A percentile compares a stretch with the other conserved stretches of the same genome.
phyloP scores from a whole-genome alignment of 179 eudicot species.

The Beta lomatogona region DNA sequence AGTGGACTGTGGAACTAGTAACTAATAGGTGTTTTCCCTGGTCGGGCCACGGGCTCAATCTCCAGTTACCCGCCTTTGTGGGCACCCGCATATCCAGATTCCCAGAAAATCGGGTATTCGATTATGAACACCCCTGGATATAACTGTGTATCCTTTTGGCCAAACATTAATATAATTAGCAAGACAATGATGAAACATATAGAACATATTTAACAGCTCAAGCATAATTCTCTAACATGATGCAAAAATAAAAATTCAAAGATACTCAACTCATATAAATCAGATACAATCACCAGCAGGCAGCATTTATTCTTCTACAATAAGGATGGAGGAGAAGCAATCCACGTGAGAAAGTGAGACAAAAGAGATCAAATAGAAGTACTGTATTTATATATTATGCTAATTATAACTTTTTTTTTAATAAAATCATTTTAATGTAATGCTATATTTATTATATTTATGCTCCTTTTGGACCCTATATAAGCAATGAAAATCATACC shows the following conservation, averaged over 20 bases:
- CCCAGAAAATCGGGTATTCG: too few relatives aligned
- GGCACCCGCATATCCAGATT: too few relatives aligned
- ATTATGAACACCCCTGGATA: neutral
- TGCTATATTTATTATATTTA: neutral
- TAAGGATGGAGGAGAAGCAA: conserved; percentile 40
- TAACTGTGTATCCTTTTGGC: neutral
- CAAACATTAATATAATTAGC: conserved; percentile 8
- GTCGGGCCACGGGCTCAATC: too few relatives aligned
- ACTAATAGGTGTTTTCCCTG: too few relatives aligned
- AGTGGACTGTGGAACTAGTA: too few relatives aligned
- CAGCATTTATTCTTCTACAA: conserved; percentile 38
- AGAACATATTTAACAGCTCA: conserved; percentile 11
- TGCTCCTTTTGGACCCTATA: conserved; percentile 26
- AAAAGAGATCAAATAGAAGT: conserved; percentile 22
- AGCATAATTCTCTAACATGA: conserved; percentile 17
- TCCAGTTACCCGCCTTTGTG: too few relatives aligned
- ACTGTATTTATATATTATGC: neutral
- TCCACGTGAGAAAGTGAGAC: conserved; percentile 30
- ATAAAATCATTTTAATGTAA: neutral
- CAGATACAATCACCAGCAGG: conserved; percentile 3
- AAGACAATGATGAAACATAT: conserved; percentile 15
- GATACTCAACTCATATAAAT: conserved; percentile 12
- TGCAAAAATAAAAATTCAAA: conserved; percentile 10
- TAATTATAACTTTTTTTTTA: neutral
- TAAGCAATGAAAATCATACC: conserved; percentile 21